Percentiles rank a stretch among this genome's conserved stretches.
These are phyloP conservation scores for Truncatella angustata DNA, from an alignment of 2,329 filamentous ascomycete species.

Conservation along the genomic window DNA sequence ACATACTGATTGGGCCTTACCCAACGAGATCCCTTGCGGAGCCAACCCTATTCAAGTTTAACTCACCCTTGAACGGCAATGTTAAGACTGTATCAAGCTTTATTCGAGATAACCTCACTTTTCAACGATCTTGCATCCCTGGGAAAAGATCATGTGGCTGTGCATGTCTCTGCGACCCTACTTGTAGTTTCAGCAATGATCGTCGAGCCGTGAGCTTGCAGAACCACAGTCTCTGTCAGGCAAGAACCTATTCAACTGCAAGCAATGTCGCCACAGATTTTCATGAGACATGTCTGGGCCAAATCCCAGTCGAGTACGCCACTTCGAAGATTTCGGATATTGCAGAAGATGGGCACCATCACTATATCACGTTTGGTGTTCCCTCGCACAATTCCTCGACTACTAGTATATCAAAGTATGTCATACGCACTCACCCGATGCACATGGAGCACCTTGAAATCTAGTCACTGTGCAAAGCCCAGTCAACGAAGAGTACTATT, in stretches of 20 bases:
- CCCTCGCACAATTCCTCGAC: conserved; percentile 17
- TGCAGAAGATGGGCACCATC: conserved; percentile 25
- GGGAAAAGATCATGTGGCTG: background rate
- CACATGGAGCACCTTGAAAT: background rate
- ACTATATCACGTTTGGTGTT: conserved; percentile 22
- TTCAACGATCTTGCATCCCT: background rate
- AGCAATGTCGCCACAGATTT: conserved; percentile 9
- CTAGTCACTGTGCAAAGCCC: conserved; percentile 8
- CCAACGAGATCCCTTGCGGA: background rate
- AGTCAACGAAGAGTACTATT: conserved; percentile 3
- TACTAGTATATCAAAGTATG: conserved; percentile 5
- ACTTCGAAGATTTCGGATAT: conserved; percentile 17
- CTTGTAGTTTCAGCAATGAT: background rate
- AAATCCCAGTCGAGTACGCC: conserved; percentile 10
- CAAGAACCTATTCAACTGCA: background rate
- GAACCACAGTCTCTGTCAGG: background rate
- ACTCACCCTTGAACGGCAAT: background rate
- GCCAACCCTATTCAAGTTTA: background rate
- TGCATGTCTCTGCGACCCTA: background rate
- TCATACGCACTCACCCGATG: background rate
- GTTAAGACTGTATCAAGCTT: background rate
- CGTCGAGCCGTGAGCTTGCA: background rate
- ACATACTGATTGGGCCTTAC: background rate
- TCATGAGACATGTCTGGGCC: background rate
- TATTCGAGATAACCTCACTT: conserved; percentile 5